A percentile compares a stretch with the other conserved stretches of the same genome.
Evolutionary conservation across 805 yeast genomes (phyloP).

Genomic region (Scheffersomyces coipomensis): DNA sequence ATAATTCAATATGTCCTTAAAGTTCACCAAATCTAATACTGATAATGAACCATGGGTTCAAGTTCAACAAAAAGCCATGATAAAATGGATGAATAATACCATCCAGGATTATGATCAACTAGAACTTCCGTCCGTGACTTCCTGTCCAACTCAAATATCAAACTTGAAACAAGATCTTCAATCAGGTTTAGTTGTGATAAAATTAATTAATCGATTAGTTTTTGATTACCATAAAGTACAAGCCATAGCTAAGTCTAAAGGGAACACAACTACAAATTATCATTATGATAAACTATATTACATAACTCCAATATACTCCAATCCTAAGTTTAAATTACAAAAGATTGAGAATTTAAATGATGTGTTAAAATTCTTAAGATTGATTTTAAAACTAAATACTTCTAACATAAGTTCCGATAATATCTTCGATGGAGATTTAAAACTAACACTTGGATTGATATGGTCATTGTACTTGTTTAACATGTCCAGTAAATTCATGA

Average conservation of each 20-base stretch:
- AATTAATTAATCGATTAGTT: conserved; percentile 33
- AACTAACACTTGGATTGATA: conserved; percentile 45
- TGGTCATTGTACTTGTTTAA: conserved; percentile 49
- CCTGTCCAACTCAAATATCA: conserved; percentile 4
- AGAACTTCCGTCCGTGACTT: neutral
- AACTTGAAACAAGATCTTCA: conserved; percentile 32
- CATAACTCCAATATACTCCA: conserved; percentile 28
- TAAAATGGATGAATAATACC: conserved; percentile 49
- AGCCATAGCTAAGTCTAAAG: conserved; percentile 7
- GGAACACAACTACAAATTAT: conserved; percentile 5
- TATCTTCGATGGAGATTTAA: conserved; percentile 47
- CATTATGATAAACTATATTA: conserved; percentile 15
- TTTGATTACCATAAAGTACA: conserved; percentile 16
- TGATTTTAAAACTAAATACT: conserved; percentile 38
- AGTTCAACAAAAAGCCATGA: conserved; percentile 47
- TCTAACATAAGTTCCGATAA: conserved; percentile 49
- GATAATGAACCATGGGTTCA: conserved; percentile 31
- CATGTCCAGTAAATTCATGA: conserved; percentile 27
- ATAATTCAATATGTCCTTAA: too few relatives aligned
- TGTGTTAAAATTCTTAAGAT: conserved; percentile 39
- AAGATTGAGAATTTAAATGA: conserved; percentile 47
- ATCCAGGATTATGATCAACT: conserved; percentile 15
- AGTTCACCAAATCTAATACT: too few relatives aligned
- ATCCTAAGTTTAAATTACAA: conserved; percentile 44
- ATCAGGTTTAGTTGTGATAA: conserved; percentile 39